These are phyloP conservation scores for Cenchrus americanus DNA, from an alignment of 176 grass and related monocot genomes.

Conservation along the genomic window DNA sequence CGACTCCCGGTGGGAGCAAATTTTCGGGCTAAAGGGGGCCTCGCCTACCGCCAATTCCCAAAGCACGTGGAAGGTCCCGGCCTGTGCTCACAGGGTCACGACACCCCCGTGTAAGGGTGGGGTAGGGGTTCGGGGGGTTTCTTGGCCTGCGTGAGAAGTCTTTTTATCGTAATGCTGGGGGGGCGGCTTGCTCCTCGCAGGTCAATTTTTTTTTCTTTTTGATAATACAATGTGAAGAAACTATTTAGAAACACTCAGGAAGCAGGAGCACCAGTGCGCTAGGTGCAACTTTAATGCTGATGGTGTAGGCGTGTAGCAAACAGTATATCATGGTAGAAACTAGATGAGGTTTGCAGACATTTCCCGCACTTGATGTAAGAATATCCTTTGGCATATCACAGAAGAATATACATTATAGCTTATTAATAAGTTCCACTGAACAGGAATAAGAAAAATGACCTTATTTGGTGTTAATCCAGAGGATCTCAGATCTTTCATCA, in stretches of 20 bases:
- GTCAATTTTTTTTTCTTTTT: too few relatives aligned
- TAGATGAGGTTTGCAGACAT: not conserved
- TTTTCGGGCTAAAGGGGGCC: too few relatives aligned
- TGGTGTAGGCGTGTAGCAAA: slow-evolving; percentile 14
- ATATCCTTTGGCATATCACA: not conserved
- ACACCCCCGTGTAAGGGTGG: too few relatives aligned
- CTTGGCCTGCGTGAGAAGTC: too few relatives aligned
- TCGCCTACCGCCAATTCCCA: too few relatives aligned
- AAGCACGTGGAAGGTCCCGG: too few relatives aligned
- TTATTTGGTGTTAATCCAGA: slow-evolving; percentile 86
- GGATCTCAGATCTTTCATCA: slow-evolving; percentile 80
- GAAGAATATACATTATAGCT: not conserved
- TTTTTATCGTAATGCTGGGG: too few relatives aligned
- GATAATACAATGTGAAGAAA: not conserved
- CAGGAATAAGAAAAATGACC: slow-evolving; percentile 53
- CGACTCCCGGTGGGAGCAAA: too few relatives aligned
- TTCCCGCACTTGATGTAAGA: slow-evolving; percentile 8
- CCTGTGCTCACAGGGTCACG: too few relatives aligned
- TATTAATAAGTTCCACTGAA: slow-evolving; percentile 33
- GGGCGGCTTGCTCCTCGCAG: too few relatives aligned
- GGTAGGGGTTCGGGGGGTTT: too few relatives aligned
- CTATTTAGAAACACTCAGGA: not conserved
- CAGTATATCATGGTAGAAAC: not conserved
- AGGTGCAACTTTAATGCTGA: not conserved
- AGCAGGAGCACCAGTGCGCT: not conserved